Evolutionary conservation across 179 eudicot genomes (phyloP).

Genomic region (Patellifolia procumbens): DNA sequence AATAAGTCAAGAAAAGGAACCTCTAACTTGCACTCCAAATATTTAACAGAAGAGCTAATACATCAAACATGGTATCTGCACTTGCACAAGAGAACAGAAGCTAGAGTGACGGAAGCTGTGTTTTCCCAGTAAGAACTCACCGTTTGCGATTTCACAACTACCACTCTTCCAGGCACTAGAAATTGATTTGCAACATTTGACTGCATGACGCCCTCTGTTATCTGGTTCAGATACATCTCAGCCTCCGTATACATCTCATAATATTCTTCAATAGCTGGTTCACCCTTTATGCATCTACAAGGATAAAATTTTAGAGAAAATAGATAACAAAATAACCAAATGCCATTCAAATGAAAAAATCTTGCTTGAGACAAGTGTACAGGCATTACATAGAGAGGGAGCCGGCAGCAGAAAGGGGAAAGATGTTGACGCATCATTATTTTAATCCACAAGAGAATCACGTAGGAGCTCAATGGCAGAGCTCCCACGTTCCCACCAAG

Average conservation of each 20-base stretch:
- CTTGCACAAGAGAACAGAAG: neutral
- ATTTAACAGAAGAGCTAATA: neutral
- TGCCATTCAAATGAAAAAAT: conserved; percentile 5
- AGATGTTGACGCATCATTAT: neutral
- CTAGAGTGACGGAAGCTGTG: conserved; percentile 3
- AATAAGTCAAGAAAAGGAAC: neutral
- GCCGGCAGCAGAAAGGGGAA: neutral
- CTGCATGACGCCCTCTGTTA: conserved; percentile 76
- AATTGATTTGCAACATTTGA: conserved; percentile 59
- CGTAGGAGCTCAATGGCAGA: no score
- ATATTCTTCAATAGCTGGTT: conserved; percentile 93
- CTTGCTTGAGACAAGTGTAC: conserved; percentile 2
- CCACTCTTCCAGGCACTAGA: conserved; percentile 80
- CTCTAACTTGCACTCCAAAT: neutral
- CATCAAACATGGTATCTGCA: conserved; percentile 7
- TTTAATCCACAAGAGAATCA: neutral
- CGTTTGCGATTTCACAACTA: conserved; percentile 78
- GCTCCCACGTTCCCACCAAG: no score
- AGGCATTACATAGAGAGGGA: neutral
- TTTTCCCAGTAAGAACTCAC: conserved; percentile 49
- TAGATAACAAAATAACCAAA: no score
- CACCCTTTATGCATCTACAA: conserved; percentile 92
- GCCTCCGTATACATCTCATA: conserved; percentile 67
- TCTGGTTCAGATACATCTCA: conserved; percentile 57
- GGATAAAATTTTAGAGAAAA: neutral